A percentile compares a stretch with the other conserved stretches of the same genome.
Evolutionary conservation across 352 stramenopile species (phyloP).

Genomic region (Globisporangium cylindrosporum): DNA sequence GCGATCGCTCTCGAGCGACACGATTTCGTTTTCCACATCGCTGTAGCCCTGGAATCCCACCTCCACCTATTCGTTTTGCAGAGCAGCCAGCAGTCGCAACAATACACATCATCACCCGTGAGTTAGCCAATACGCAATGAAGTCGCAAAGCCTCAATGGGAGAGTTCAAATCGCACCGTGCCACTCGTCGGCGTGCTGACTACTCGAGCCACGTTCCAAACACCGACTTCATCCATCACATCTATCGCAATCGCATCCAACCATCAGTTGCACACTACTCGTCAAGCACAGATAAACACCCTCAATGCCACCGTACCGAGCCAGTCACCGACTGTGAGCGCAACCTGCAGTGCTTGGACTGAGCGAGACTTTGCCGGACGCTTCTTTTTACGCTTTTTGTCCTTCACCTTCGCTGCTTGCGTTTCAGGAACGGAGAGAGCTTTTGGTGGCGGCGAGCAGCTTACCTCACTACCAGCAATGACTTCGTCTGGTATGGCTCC

Average conservation of each 20-base stretch:
- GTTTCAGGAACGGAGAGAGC: not conserved
- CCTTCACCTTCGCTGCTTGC: not conserved
- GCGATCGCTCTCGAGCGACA: conserved; percentile 43
- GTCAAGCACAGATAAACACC: not conserved
- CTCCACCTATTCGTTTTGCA: not conserved
- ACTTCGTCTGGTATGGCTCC: not conserved
- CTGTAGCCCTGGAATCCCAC: conserved; percentile 63
- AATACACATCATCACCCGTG: not conserved
- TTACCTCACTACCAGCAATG: not conserved
- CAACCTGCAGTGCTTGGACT: not conserved
- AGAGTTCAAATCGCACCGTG: conserved; percentile 1
- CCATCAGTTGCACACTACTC: not conserved
- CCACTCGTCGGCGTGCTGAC: not conserved
- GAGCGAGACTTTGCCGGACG: not conserved
- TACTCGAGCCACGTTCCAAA: conserved; percentile 14
- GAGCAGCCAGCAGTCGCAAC: not conserved
- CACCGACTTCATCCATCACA: conserved; percentile 11
- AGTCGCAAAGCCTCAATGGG: not conserved
- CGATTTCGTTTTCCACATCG: conserved; percentile 47
- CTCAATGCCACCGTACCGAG: not conserved
- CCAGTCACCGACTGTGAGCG: conserved; percentile 15
- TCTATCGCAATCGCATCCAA: not conserved
- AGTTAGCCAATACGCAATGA: not conserved
- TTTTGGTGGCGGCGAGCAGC: not conserved
- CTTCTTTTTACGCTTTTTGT: not conserved